Evolutionary conservation across 2,329 filamentous ascomycete genomes (phyloP), one percentile per base, ranked within the genome.

Genomic region (Sporothrix schenckii): DNA sequence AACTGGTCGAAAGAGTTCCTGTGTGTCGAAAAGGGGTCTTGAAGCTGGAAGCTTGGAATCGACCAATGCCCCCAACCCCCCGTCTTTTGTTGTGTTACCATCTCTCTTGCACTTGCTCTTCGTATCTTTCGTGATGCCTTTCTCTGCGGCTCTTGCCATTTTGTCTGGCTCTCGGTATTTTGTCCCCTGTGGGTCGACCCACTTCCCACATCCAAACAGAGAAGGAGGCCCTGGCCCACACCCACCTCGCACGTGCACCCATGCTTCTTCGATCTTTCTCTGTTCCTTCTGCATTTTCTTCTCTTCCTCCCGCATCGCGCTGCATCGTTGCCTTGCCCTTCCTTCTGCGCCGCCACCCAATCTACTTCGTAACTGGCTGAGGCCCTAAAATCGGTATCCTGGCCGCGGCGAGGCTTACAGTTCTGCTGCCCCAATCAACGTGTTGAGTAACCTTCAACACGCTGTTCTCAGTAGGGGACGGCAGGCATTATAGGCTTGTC

Each of bases 351-450:
- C 24, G 24, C 30, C 41, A 49, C 60, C 47, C 47, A 44, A 16
- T 66, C 24, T 66, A 24, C 24, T 24, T 24, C 24, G 24, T 24
- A 27, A 66, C 63, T 66, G 63, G 63, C 21, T 27, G 3, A 49
- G 44, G 50, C 44, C 14, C 7, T 16, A 50, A 34, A 34, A 66
- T 63, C 63, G 63, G 47, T 14, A 52, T 47, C 47, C 63, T 52
- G 44, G 61, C 34, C 61, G 24, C 4, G 7, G 34, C 61, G 21
- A 24, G 63, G 47, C 47, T 50, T 66, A 47, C 21, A 66, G 24
- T 47, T 27, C 6, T 21, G 4, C 24, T 66, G 63, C 47, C 63
- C 47, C 63, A 66, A 52, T 66, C 63, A 66, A 47, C 63, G 47
- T 30, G 63, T 47, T 30, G 47, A 66, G 63, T 27, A 39, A 41